Evolutionary conservation across 208 protist species (phyloP), one percentile per base, ranked within the genome.

Genomic region (Tetramitus jugosus): DNA sequence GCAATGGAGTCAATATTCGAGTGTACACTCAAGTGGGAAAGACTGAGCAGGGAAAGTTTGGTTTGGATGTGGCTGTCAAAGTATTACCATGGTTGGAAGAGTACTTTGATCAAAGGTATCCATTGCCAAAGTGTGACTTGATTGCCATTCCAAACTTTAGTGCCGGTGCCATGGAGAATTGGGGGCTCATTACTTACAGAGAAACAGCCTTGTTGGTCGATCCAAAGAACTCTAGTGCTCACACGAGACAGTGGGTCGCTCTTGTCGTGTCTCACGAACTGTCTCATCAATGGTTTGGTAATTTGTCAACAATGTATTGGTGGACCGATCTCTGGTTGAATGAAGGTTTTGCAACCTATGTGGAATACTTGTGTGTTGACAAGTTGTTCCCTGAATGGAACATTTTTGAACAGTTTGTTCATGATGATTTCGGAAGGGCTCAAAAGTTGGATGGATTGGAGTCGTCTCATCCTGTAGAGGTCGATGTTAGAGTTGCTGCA

Each of bases 321-420:
- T 99, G 95, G 95, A 91, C 91, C 60, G 88, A 97, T 76, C 84
- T 99, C 61, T 99, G 95, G 95, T 88, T 99, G 8, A 99, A 98
- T 79, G 96, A 99, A 83, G 92, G 90, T 17, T 97, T 96, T 80
- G 94, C 93, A 8, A 95, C 88, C 10, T 95, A 87, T 76, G 86
- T 95, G 75, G 89, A 91, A 76, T 91, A 87, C 43, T 86, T 82
- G 79, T 86, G 83, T 23, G 78, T 90, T 53, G 77, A 91, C 78
- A 85, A 89, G 74, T 79, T 94, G 20, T 92, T 87, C 62, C 90
- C 90, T 13, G 89, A 91, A 53, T 94, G 90, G 90, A 62, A 85
- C 39, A 82, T 91, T 40, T 91, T 83, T 64, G 84, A 82, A 31
- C 81, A 93, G 79, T 94, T 93, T 80, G 85, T 92, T 39, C 82